phyloP scores from a whole-genome alignment of 2,329 filamentous ascomycete species.

The Phialophora macrospora region DNA sequence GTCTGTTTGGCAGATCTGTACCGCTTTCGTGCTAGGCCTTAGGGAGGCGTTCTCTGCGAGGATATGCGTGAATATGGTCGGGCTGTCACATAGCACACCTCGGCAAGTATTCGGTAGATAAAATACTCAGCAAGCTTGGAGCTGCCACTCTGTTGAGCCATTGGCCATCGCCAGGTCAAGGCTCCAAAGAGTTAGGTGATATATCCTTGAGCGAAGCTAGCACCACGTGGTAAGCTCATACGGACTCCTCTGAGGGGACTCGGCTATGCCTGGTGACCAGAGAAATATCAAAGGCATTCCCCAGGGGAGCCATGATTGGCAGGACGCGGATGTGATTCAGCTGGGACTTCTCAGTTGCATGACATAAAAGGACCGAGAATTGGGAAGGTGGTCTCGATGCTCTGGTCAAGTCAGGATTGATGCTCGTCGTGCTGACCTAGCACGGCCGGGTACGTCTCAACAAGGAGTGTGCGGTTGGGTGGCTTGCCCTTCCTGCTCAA shows the following conservation, averaged over 20 bases:
- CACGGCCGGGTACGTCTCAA: background rate
- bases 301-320: background rate
- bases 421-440: background rate
- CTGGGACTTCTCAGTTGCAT: background rate
- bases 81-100: background rate
- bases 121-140: background rate
- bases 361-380: background rate
- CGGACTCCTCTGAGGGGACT: background rate
- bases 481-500: background rate
- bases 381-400: background rate
- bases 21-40: background rate
- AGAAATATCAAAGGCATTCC: background rate
- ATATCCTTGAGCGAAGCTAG: background rate
- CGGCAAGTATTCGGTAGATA: constrained; percentile 18
- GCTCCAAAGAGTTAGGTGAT: constrained; percentile 14
- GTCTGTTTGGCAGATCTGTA: background rate
- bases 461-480: background rate
- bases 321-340: background rate
- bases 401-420: background rate
- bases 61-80: background rate
- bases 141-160: background rate
- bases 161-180: background rate
- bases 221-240: constrained; percentile 12
- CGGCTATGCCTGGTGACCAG: constrained; percentile 8
- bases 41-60: background rate